Conservation (phyloP, 257 asterid species). For the Phtheirospermum japonicum region DNA sequence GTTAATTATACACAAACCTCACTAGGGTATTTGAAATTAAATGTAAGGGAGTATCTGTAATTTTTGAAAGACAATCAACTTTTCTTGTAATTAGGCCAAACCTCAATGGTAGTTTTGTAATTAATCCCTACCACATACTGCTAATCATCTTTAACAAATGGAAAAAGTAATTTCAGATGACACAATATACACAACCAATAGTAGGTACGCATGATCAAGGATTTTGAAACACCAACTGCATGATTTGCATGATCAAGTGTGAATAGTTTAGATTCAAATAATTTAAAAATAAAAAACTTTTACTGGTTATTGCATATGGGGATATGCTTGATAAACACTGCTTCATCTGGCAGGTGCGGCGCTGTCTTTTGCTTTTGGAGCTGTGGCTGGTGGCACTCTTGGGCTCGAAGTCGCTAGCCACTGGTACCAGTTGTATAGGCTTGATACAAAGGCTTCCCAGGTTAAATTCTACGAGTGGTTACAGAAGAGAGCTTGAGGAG, state of each 20-base stretch:
- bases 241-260: no score
- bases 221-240: no score
- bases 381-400: conserved; percentile 67
- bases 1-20: no score
- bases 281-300: no score
- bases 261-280: no score
- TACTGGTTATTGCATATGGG: no score
- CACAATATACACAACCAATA: no score
- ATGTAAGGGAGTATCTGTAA: not conserved
- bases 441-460: conserved; percentile 75
- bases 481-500: conserved; percentile 63
- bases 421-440: conserved; percentile 67
- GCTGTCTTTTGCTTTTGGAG: conserved; percentile 75
- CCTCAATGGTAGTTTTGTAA: not conserved
- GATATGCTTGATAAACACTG: conserved; percentile 3
- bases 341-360: conserved; percentile 54
- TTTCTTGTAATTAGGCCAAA: not conserved
- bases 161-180: not conserved
- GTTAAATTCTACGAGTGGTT: conserved; percentile 86
- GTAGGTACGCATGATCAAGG: no score
- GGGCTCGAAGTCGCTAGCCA: conserved; percentile 84
- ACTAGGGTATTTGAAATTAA: no score
- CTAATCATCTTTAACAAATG: not conserved
- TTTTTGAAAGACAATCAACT: not conserved
- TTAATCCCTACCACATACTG: not conserved